Conservation (phyloP, 108 stramenopile genomes). For the Asterionellopsis glacialis region DNA sequence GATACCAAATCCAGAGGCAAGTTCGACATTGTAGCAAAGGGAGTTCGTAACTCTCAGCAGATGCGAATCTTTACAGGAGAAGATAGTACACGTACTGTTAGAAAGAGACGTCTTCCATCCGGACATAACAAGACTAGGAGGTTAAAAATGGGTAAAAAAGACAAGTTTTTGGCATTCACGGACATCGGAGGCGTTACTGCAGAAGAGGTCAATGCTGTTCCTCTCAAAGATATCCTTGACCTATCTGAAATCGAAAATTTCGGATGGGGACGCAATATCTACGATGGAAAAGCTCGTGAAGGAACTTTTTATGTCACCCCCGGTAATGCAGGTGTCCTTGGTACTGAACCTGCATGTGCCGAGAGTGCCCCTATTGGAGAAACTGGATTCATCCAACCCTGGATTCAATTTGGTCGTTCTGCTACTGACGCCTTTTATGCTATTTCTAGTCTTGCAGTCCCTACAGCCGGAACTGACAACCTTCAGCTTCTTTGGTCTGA, state of each 20-base stretch:
- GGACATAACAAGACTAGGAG: no score
- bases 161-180: background rate
- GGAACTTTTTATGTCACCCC: slow-evolving; percentile 6
- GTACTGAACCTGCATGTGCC: background rate
- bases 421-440: slow-evolving; percentile 1
- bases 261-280: slow-evolving; percentile 4
- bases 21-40: background rate
- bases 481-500: slow-evolving; percentile 7
- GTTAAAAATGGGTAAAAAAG: background rate
- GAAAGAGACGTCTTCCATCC: no score
- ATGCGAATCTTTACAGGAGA: background rate
- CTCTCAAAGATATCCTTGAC: background rate
- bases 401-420: slow-evolving; percentile 8
- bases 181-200: slow-evolving; percentile 2
- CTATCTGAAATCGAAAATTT: background rate
- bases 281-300: slow-evolving; percentile 5
- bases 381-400: slow-evolving; percentile 5
- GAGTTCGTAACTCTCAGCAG: slow-evolving; percentile 6
- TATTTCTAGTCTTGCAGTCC: slow-evolving; percentile 8
- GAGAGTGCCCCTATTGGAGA: background rate
- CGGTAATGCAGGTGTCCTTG: slow-evolving; percentile 8
- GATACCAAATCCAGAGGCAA: background rate
- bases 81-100: background rate
- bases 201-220: background rate
- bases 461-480: background rate